Base-by-base conservation (phyloP, 441 rosid genomes). In the Jatropha podagrica region DNA sequence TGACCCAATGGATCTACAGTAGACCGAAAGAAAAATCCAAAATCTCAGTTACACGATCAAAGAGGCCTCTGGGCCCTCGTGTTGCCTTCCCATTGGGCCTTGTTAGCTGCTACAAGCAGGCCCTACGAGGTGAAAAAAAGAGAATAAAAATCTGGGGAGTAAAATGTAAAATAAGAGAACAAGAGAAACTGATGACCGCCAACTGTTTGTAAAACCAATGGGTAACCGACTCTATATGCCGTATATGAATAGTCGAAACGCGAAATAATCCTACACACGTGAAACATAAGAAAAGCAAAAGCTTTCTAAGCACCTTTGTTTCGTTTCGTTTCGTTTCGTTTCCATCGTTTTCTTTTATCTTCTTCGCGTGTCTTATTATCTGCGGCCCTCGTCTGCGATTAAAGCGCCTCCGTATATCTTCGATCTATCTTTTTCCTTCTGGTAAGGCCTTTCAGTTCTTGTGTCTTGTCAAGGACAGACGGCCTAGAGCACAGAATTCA, bases 371-470 rank as follows among this genome's bases (percentile, higher is more conserved):
- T 37, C 48, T 37, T 23, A n/a, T 11, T 59, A 11, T 10, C 7
- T 26, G 63, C 60, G 44, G 23, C 56, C 18, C 49, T 55, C 48
- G 6, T 17, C 61, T 14, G 5, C 65, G 9, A 37, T 37, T 14
- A 15, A 13, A 4, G 68, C 60, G 68, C 58, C 74, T 49, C 61
- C 51, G 62, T 13, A 63, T 59, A 13, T 51, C 20, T 60, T 26
- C 58, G 3, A 9, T 49, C 61, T 61, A 56, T 64, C 32, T 59
- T 18, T 75, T 56, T 37, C 56, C 79, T 40, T 78, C 84, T 71
- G 94, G 90, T 90, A 88, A 86, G 94, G 81, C 73, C 79, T 86
- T 85, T 76, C 71, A 73, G 75, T 79, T 69, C 79, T 74, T 68
- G 82, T 79, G 84, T 69, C 69, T 79, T 76, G 27, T 62, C 79